Percentiles rank a stretch among this genome's conserved stretches.
These are phyloP conservation scores for Lactarius deliciosus DNA, from an alignment of 768 basidiomycete genomes.

Conservation along the genomic window DNA sequence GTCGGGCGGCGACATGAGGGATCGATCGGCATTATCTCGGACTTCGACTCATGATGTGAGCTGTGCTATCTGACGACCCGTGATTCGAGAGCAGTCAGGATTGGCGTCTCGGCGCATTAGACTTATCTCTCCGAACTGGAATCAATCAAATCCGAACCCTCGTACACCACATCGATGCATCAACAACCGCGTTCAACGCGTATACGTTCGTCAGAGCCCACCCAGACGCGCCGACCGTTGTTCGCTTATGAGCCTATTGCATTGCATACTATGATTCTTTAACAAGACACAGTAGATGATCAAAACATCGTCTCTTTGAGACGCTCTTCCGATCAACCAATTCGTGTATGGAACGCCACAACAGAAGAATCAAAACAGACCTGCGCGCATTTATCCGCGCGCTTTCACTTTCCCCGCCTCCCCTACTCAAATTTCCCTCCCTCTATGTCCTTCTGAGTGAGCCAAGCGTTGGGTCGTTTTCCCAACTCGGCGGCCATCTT, in stretches of 20 bases:
- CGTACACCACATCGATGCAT: conserved; percentile 70
- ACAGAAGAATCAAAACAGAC: neutral
- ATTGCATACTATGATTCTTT: conserved; percentile 10
- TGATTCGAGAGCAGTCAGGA: conserved; percentile 69
- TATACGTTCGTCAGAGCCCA: conserved; percentile 33
- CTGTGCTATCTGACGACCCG: conserved; percentile 54
- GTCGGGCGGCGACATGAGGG: conserved; percentile 73
- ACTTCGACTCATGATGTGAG: conserved; percentile 61
- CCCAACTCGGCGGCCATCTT: conserved; percentile 39
- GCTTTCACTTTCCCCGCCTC: neutral
- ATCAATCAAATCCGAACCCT: conserved; percentile 90
- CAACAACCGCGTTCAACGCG: conserved; percentile 46
- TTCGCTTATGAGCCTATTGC: conserved; percentile 18
- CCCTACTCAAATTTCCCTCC: conserved; percentile 36
- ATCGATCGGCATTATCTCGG: conserved; percentile 92
- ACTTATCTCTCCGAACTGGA: conserved; percentile 78
- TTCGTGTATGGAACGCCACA: neutral
- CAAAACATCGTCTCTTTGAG: neutral
- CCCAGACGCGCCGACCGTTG: neutral
- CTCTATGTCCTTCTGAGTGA: conserved; percentile 39
- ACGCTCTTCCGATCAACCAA: neutral
- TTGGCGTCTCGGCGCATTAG: conserved; percentile 59
- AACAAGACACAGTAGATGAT: neutral
- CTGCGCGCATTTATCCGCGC: neutral
- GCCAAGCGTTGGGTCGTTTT: conserved; percentile 37